Conservation (phyloP, 192 early-diverging fungal genomes). For the Cladochytrium replicatum region DNA sequence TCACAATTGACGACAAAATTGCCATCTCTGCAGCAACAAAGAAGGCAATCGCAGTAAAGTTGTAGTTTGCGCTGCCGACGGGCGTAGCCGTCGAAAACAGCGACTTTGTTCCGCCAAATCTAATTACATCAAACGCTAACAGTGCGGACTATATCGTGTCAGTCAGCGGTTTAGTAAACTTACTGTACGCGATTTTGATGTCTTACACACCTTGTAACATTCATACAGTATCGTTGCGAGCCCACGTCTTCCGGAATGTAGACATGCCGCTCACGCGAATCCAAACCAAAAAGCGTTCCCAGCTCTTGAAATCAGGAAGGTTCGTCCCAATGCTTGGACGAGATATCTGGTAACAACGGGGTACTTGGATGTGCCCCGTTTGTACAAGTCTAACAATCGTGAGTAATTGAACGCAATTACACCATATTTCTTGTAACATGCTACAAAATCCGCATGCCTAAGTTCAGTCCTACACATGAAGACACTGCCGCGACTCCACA, state of each 20-base stretch:
- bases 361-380: too few species aligned
- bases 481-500: too few species aligned
- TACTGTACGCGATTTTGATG: constrained; percentile 58
- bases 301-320: constrained; percentile 41
- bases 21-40: background rate
- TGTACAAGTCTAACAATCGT: constrained; percentile 11
- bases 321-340: constrained; percentile 17
- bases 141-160: too few species aligned
- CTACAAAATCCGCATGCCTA: constrained; percentile 58
- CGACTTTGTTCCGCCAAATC: constrained; percentile 1
- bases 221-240: constrained; percentile 48
- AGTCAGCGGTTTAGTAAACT: too few species aligned
- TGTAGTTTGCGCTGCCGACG: background rate
- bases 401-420: constrained; percentile 54
- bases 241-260: constrained; percentile 78
- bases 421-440: constrained; percentile 59
- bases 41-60: background rate
- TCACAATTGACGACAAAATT: background rate
- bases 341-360: too few species aligned
- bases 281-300: constrained; percentile 84
- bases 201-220: constrained; percentile 58
- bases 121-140: constrained; percentile 2
- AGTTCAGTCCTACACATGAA: too few species aligned
- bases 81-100: background rate
- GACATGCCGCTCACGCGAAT: constrained; percentile 80